Evolutionary conservation across 148 eudicot genomes (phyloP).

Genomic region (Rhododendron griersonianum): DNA sequence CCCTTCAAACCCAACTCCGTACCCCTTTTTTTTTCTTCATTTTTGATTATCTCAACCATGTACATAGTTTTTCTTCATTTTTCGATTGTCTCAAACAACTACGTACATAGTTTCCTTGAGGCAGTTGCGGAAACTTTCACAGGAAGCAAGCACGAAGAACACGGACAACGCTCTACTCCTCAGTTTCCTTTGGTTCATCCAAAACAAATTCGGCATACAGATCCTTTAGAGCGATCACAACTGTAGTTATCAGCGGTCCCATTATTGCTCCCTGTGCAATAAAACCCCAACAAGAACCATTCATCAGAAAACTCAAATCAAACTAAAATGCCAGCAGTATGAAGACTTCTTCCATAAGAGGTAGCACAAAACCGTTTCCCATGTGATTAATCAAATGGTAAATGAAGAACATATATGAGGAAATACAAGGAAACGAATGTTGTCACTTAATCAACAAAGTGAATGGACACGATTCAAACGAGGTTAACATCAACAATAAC

Average conservation of each 20-base stretch:
- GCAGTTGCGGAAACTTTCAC: background rate
- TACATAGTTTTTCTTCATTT: background rate
- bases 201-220: slow-evolving; percentile 32
- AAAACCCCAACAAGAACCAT: slow-evolving; percentile 1
- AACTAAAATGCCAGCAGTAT: background rate
- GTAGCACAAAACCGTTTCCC: background rate
- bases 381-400: background rate
- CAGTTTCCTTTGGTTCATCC: background rate
- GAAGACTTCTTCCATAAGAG: background rate
- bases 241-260: slow-evolving; percentile 92
- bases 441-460: background rate
- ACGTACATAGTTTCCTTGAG: background rate
- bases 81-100: background rate
- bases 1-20: background rate
- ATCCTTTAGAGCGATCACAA: slow-evolving; percentile 87
- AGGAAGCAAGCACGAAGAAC: background rate
- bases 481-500: background rate
- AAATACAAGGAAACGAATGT: background rate
- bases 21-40: background rate
- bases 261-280: slow-evolving; percentile 77
- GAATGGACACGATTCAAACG: background rate
- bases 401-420: background rate
- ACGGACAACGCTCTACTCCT: background rate
- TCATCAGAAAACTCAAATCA: background rate
- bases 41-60: background rate